Evolutionary conservation across 164 flowering plant genomes (phyloP).

Genomic region (Stephania japonica): DNA sequence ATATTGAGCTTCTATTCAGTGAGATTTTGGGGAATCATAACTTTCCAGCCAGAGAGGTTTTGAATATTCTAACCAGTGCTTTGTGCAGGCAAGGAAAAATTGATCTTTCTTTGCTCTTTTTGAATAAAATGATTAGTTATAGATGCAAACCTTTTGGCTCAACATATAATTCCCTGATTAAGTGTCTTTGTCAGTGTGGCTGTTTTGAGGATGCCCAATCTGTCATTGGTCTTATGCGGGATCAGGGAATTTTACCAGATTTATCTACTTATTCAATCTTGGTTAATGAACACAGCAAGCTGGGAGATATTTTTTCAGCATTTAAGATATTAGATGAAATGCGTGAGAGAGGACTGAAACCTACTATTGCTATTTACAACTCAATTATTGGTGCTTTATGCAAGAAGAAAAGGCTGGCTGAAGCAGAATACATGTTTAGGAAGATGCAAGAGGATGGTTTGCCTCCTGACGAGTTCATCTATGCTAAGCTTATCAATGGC

Average conservation of each 20-base stretch:
- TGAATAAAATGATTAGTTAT: conserved; percentile 36
- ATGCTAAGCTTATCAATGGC: conserved; percentile 52
- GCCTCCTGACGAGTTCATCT: conserved; percentile 44
- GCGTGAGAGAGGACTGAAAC: conserved; percentile 41
- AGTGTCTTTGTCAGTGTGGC: conserved; percentile 38
- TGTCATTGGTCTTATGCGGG: conserved; percentile 32
- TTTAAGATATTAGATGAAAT: conserved; percentile 34
- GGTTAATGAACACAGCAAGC: conserved; percentile 41
- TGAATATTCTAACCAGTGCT: conserved; percentile 38
- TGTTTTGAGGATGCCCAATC: conserved; percentile 29
- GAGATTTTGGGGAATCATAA: conserved; percentile 25
- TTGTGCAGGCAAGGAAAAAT: conserved; percentile 37
- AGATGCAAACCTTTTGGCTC: conserved; percentile 39
- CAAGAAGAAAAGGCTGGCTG: conserved; percentile 36
- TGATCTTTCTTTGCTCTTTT: conserved; percentile 29
- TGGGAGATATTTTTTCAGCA: conserved; percentile 36
- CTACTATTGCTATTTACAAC: conserved; percentile 57
- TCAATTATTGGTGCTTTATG: conserved; percentile 41
- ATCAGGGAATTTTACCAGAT: conserved; percentile 35
- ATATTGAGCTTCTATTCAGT: conserved; percentile 37
- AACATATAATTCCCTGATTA: conserved; percentile 57
- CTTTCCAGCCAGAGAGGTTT: conserved; percentile 30
- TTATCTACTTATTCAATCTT: conserved; percentile 43
- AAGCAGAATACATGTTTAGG: conserved; percentile 43
- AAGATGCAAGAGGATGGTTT: conserved; percentile 49